A percentile compares a stretch with the other conserved stretches of the same genome.
phyloP scores from a whole-genome alignment of 371 early-diverging fungal genomes.

The Mucor mucedo region DNA sequence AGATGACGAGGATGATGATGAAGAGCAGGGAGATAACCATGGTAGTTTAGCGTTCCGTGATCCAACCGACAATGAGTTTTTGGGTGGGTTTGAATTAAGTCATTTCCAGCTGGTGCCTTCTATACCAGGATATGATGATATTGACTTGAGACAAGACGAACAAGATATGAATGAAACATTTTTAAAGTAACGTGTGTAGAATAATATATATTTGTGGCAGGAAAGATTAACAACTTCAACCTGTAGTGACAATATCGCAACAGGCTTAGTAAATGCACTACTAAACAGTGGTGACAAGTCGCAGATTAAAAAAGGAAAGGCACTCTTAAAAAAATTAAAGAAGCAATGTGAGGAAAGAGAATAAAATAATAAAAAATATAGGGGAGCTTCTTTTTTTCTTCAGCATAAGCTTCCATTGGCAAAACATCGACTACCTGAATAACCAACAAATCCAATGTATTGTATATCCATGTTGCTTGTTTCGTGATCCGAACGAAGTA shows the following conservation, averaged over 20 bases:
- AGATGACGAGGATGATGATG: slow-evolving; percentile 11
- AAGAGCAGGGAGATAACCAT: slow-evolving; percentile 17
- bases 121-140: slow-evolving; percentile 17
- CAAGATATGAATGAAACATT: slow-evolving; percentile 18
- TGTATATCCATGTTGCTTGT: slow-evolving; percentile 25
- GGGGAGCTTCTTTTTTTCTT: not conserved
- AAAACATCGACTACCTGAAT: slow-evolving; percentile 22
- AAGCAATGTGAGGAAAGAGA: slow-evolving; percentile 16
- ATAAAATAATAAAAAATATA: not conserved
- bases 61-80: slow-evolving; percentile 24
- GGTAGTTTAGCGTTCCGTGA: slow-evolving; percentile 32
- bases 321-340: slow-evolving; percentile 17
- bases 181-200: slow-evolving; percentile 22
- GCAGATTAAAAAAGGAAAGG: slow-evolving; percentile 22
- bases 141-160: slow-evolving; percentile 30
- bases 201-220: not conserved
- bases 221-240: not conserved
- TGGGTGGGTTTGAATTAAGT: slow-evolving; percentile 35
- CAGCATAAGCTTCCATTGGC: slow-evolving; percentile 10
- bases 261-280: slow-evolving; percentile 30
- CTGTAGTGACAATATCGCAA: slow-evolving; percentile 35
- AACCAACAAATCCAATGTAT: slow-evolving; percentile 30
- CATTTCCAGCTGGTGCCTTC: slow-evolving; percentile 29
- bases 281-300: slow-evolving; percentile 29
- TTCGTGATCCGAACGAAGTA: slow-evolving; percentile 15